Base-by-base conservation (phyloP, 2,329 filamentous ascomycete genomes). In the Didymella glomerata region DNA sequence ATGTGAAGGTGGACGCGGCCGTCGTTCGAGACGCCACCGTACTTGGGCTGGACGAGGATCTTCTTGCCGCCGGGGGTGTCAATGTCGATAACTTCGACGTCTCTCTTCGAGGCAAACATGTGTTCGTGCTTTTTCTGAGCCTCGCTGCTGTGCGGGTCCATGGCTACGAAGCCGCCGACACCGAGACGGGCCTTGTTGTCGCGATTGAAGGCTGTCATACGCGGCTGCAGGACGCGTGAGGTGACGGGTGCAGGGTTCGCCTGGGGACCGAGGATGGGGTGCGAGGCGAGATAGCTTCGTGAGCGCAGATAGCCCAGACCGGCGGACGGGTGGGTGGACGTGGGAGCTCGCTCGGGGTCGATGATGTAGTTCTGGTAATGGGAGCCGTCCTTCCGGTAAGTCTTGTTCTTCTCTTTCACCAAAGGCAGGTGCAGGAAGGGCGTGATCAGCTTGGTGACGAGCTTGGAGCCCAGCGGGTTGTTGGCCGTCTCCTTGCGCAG, bases 241-340 rank as follows among this genome's bases (percentile, higher is more conserved):
- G 84, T 74, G 3, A 88, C 79, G 0, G 86, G 86, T 4, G 81
- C 69, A 24, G 78, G 78, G 27, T 77, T 68, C 2, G 75, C 75
- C 67, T 88, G 86, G 10, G 88, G 87, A 4, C 88, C 88, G 65
- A 84, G 83, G 28, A 83, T 71, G 2, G 86, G 85, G 69, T 89
- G 86, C 68, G 89, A 89, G 65, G 82, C 77, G 44, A 86, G 76
- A 67, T 83, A 78, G 22, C 84, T 78, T 54, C 81, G 79, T 13
- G 84, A 84, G 48, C 85, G 82, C 3, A 85, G 77, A 70, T 90
- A 89, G 14, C 84, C 84, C 5, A 90, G 78, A 62, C 88, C 88
- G 4, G 85, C 87, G 4, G 85, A 87, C 2, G 88, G 87, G 73
- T 90, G 88, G 8, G 88, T 89, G 57, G 82, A 83, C 1, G 86